Base-by-base conservation (phyloP, 768 basidiomycete genomes). In the Cytidiella melzeri region DNA sequence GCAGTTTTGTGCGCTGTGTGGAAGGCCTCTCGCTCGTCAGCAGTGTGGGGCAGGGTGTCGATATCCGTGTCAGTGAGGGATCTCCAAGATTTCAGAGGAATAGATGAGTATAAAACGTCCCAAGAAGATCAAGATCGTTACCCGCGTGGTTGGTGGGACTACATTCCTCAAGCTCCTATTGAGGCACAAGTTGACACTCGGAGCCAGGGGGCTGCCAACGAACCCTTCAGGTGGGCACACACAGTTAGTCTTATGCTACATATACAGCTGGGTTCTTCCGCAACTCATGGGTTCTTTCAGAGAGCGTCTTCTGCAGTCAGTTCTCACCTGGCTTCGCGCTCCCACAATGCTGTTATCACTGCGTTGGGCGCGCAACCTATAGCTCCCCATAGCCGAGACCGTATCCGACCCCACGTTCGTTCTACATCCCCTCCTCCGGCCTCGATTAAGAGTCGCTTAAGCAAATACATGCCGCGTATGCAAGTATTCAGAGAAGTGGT, bases 1-100 rank as follows among this genome's bases (percentile, higher is more conserved):
- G 23, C 54, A 84, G 81, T 83, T 48, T 36, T 77, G 9, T 77
- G 72, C 58, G 78, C 80, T 2, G 74, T 76, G 27, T 79, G 75
- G 71, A 75, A 70, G 56, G 74, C 79, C 19, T 72, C 72, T 15
- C 67, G 69, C 18, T 75, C 74, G 3, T 70, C 75, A 15, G 71
- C 71, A 15, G 74, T 73, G 20, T 73, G 75, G 21, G 80, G 81
- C 11, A 71, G 81, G 13, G 69, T 84, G 23, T 81, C 81, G 1
- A 59, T 83, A 24, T 66, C 30, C 9, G 30, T 34, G 15, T 23
- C 38, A 38, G 37, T 19, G 3, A 30, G 28, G 9, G 37, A 42
- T 12, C 23, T 38, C 21, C 45, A 13, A 51, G 30, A 40, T 43
- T 56, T 20, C 34, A 34, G 26, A 30, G 25, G 15, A 43, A 45